Conservation (phyloP, 192 early-diverging fungal genomes). For the Spinellus fusiger region DNA sequence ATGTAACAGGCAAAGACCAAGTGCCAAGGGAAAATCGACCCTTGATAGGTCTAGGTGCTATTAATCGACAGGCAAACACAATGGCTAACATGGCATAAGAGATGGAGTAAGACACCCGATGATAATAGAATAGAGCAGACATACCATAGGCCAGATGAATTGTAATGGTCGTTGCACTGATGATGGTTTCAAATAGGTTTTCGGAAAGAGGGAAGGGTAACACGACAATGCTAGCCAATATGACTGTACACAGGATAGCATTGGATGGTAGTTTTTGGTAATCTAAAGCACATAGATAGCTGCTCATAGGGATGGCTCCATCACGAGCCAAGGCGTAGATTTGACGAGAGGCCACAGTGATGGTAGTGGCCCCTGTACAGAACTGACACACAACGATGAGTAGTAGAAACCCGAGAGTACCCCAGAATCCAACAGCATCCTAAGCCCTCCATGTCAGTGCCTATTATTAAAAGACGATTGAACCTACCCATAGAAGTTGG, state of each 20-base stretch:
- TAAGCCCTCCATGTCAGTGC: constrained; percentile 9
- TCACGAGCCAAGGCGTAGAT: constrained; percentile 49
- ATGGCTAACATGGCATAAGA: not conserved
- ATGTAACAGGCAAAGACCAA: constrained; percentile 15
- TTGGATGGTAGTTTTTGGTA: constrained; percentile 9
- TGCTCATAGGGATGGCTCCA: constrained; percentile 24
- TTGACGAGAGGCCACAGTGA: constrained; percentile 40
- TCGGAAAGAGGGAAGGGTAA: constrained; percentile 23
- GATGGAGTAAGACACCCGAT: not conserved
- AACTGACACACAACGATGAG: constrained; percentile 42
- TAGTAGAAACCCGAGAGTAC: constrained; percentile 31
- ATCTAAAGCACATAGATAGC: not conserved
- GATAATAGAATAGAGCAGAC: not conserved
- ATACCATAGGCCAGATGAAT: constrained; percentile 27
- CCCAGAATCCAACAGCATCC: constrained; percentile 38
- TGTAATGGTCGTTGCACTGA: constrained; percentile 23
- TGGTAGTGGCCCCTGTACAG: constrained; percentile 37
- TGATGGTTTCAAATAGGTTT: constrained; percentile 21
- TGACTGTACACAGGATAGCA: constrained; percentile 2
- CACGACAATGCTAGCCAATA: constrained; percentile 7
- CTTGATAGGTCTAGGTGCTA: not conserved
- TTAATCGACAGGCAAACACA: constrained; percentile 14
- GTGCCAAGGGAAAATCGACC: constrained; percentile 22
- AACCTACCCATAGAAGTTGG: constrained; percentile 25
- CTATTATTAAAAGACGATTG: not conserved